These are phyloP conservation scores for Gossypium mustelinum DNA, from an alignment of 345 rosid genomes.

Conservation along the genomic window DNA sequence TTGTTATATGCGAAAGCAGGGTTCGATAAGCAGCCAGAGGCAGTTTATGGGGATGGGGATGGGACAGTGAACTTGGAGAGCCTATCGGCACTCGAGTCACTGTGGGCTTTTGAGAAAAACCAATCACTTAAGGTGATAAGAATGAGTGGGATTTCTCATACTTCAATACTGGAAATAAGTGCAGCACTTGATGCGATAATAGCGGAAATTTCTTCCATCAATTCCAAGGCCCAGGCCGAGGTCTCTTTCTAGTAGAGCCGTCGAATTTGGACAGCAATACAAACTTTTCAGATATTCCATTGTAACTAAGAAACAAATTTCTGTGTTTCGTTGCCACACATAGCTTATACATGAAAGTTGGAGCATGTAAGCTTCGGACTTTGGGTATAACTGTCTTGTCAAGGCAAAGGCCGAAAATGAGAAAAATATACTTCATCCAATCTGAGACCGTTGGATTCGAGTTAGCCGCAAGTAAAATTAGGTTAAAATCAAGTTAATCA, in stretches of 20 bases:
- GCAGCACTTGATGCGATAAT: slow-evolving; percentile 45
- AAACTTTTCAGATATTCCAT: not conserved
- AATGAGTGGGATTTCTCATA: slow-evolving; percentile 53
- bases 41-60: slow-evolving; percentile 77
- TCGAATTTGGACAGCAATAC: not conserved
- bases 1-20: slow-evolving; percentile 45
- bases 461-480: too few species aligned
- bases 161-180: slow-evolving; percentile 44
- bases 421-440: too few species aligned
- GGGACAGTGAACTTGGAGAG: slow-evolving; percentile 81
- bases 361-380: too few species aligned
- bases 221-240: slow-evolving; percentile 20
- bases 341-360: too few species aligned
- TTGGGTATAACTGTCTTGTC: too few species aligned
- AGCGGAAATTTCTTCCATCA: slow-evolving; percentile 40
- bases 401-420: too few species aligned
- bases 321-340: too few species aligned
- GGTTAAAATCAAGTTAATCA: too few species aligned
- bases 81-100: slow-evolving; percentile 43
- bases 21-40: slow-evolving; percentile 56
- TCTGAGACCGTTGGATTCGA: too few species aligned
- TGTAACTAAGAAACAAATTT: not conserved
- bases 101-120: slow-evolving; percentile 33
- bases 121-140: slow-evolving; percentile 43
- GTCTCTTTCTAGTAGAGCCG: not conserved